Evolutionary conservation across 78 protist species (phyloP), one percentile per base, ranked within the genome.

Genomic region (Diacronema lutheri): DNA sequence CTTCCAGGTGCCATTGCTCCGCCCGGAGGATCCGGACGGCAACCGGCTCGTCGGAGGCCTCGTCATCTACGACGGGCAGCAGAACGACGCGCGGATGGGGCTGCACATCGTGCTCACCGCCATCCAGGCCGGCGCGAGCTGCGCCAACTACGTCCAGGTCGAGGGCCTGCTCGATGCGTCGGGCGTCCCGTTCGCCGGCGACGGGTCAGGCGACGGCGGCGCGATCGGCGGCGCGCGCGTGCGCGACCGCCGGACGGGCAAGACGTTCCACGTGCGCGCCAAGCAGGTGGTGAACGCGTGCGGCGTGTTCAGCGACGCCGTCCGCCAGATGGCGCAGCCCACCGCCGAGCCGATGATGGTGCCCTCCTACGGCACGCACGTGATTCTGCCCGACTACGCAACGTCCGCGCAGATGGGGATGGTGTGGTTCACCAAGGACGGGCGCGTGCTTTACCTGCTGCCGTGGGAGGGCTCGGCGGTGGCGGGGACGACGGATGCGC

Each of bases 401-500:
- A 44, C 69, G 26, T 60, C 76, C 16, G 76, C 20, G n/a, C 6
- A 19, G 73, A 65, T 85, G 82, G 82, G 81, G 44, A 38, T 64
- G 26, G 57, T 73, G 38, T 37, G 62, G 38, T 68, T 58, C 40
- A 87, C 85, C 57, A 19, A 40, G 66, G 97, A 95, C 91, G 97
- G 97, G n/a, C 88, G 97, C 44, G 96, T 95, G 21, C 20, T 95
- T 41, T 96, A 92, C 88, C 64, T 95, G 35, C 87, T 95, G 25
- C 98, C 98, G 60, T 96, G 95, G 93, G 88, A 81, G 31, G 86
- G 93, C 61, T 7, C n/a, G 40, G 88, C 95, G 31, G 57, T 96
- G 12, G 97, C 94, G 31, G 98, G 97, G 58, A 95, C 97, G 11
- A 95, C 97, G 12, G 98, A 95, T 65, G 41, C 61, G 41, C 2